These are phyloP conservation scores for Macrolepiota dolichaula DNA, from an alignment of 768 basidiomycete genomes.

Conservation along the genomic window DNA sequence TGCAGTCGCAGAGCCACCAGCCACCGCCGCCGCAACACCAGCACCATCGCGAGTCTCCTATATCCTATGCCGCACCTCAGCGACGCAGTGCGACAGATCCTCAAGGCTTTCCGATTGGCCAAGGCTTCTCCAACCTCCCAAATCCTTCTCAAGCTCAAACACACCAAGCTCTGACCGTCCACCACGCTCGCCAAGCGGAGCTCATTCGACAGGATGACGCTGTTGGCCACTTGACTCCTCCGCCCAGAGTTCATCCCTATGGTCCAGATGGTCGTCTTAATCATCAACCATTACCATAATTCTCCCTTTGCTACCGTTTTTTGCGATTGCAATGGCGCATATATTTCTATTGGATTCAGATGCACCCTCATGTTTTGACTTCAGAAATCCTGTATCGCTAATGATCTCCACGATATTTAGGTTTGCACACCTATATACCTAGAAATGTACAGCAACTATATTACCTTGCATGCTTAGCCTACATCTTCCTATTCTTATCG, in stretches of 20 bases:
- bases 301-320: constrained; percentile 7
- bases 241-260: constrained; percentile 35
- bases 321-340: constrained; percentile 1
- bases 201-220: constrained; percentile 36
- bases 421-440: constrained; percentile 17
- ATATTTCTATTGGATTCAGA: neutral
- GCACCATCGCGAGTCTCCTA: constrained; percentile 37
- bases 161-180: constrained; percentile 21
- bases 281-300: constrained; percentile 36
- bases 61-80: constrained; percentile 38
- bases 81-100: constrained; percentile 58
- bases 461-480: constrained; percentile 8
- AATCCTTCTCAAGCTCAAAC: constrained; percentile 37
- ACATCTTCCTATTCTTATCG: constrained; percentile 9
- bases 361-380: neutral
- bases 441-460: constrained; percentile 15
- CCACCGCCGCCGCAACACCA: constrained; percentile 39
- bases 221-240: constrained; percentile 23
- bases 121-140: constrained; percentile 47
- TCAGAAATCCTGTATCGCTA: constrained; percentile 9
- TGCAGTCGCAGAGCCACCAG: constrained; percentile 33
- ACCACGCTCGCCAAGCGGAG: constrained; percentile 33
- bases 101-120: constrained; percentile 45
- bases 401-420: neutral
- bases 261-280: constrained; percentile 45